A percentile compares a stretch with the other conserved stretches of the same genome.
Conservation (phyloP, 23 red algal genomes). For the Cyanidiococcus yangmingshanensis region DNA sequence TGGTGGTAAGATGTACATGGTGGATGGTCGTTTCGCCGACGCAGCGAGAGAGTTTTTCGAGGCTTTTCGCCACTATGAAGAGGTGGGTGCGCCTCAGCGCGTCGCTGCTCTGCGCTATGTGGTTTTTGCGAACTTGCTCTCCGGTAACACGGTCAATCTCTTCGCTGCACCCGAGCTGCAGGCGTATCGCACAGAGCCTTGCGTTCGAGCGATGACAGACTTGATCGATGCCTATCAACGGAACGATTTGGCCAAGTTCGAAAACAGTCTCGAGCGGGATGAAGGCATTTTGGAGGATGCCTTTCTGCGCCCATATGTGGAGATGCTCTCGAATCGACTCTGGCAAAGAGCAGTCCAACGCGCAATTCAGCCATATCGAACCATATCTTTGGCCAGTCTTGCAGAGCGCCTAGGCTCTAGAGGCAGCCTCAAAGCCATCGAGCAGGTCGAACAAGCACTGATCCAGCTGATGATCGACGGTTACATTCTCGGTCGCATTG, state of each 20-base stretch:
- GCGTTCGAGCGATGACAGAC: conserved; percentile 66
- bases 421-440: neutral
- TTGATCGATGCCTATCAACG: conserved; percentile 57
- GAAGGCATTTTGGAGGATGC: conserved; percentile 71
- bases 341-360: conserved; percentile 63
- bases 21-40: conserved; percentile 47
- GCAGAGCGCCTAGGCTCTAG: conserved; percentile 34
- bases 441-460: conserved; percentile 49
- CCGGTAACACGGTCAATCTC: conserved; percentile 68
- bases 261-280: conserved; percentile 60
- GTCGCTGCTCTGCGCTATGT: conserved; percentile 89
- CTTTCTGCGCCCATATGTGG: conserved; percentile 69
- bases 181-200: conserved; percentile 73
- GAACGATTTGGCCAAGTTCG: conserved; percentile 75
- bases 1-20: conserved; percentile 94
- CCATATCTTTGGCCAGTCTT: conserved; percentile 55
- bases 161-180: conserved; percentile 91
- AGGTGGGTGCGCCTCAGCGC: conserved; percentile 63
- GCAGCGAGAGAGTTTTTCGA: conserved; percentile 88
- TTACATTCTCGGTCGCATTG: conserved; percentile 64
- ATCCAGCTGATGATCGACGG: conserved; percentile 81
- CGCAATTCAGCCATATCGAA: conserved; percentile 59
- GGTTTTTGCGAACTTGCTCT: conserved; percentile 96
- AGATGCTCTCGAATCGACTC: conserved; percentile 52
- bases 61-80: conserved; percentile 96